Base-by-base conservation (phyloP, 192 early-diverging fungal species). In the Podila verticillata region DNA sequence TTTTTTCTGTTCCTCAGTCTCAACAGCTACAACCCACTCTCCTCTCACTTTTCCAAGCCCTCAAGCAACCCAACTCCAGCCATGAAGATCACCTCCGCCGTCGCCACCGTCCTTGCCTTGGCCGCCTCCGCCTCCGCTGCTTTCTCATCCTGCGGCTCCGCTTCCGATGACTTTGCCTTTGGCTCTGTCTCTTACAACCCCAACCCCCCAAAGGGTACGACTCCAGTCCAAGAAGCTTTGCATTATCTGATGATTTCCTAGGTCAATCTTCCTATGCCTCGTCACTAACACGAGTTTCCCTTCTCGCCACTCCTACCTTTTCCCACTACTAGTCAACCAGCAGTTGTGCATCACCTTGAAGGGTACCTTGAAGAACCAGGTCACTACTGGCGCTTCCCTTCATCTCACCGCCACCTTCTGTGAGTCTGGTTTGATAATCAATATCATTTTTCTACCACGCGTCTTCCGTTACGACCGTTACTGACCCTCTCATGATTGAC, bases 71-170 rank as follows among this genome's bases (percentile, higher is more conserved):
- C 47, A n/a, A 9, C 31, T 17, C 6, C 24, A 64, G 19, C 48
- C 65, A 80, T 80, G 77, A 80, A 80, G 66, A 67, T 80, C 77
- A 57, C 68, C 57, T 36, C 77, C 39, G 59, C 70, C 57, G 61
- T 44, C 70, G 65, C 36, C 64, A 61, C 70, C 66, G 66, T 57
- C 70, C 8, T 80, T 57, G 77, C 77, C 66, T 63, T 80, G 69
- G 77, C 77, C 61, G 24, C 70, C 70, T 72, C 77, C 56, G 70
- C 70, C 66, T 68, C 69, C 12, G 77, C 77, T 22, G 77, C 77
- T 10, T 72, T 80, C 77, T 68, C 77, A 0, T 72, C 77, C 65
- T 80, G 77, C 70, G 77, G 77, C 20, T 58, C 65, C 12, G 44
- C 77, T n/a, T 31, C 63, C 2, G 77, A 80, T 47, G 34, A 28